These are phyloP conservation scores for Pseudoturritis turrita DNA, from an alignment of 345 rosid genomes.

Conservation along the genomic window DNA sequence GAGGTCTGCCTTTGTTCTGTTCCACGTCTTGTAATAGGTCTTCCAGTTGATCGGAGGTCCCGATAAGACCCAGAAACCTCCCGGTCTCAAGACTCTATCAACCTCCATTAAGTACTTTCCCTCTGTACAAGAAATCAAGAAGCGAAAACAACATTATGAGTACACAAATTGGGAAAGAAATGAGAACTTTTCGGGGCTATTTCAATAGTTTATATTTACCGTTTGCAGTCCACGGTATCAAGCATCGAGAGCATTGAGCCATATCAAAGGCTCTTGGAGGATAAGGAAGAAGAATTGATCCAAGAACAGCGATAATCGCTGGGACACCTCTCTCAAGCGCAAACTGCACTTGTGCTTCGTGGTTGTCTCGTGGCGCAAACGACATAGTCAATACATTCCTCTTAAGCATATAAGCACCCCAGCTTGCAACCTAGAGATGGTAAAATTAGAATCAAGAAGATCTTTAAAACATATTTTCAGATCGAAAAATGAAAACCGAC, in stretches of 20 bases:
- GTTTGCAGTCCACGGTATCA: conserved; percentile 88
- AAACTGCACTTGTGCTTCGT: conserved; percentile 98
- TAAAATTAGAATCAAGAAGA: neutral
- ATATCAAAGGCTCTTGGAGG: conserved; percentile 95
- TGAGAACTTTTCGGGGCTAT: neutral
- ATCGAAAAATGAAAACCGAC: neutral
- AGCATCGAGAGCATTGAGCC: conserved; percentile 98
- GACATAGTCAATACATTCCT: conserved; percentile 91
- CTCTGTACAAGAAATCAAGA: conserved; percentile 42
- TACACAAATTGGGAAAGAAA: neutral
- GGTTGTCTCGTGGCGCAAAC: conserved; percentile 94
- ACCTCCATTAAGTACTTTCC: conserved; percentile 91
- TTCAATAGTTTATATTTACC: conserved; percentile 37
- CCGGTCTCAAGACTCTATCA: conserved; percentile 95
- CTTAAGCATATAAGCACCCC: conserved; percentile 94
- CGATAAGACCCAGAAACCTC: conserved; percentile 95
- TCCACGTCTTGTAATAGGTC: conserved; percentile 83
- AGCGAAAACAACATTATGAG: conserved; percentile 14
- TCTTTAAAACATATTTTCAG: neutral
- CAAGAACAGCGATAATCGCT: conserved; percentile 88
- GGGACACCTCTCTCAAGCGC: conserved; percentile 99
- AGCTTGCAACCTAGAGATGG: conserved; percentile 80
- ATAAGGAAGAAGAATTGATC: conserved; percentile 76
- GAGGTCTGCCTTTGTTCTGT: conserved; percentile 71
- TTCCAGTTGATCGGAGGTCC: conserved; percentile 99